These are phyloP conservation scores for Silybum marianum DNA, from an alignment of 129 eudicot genomes.

Conservation along the genomic window DNA sequence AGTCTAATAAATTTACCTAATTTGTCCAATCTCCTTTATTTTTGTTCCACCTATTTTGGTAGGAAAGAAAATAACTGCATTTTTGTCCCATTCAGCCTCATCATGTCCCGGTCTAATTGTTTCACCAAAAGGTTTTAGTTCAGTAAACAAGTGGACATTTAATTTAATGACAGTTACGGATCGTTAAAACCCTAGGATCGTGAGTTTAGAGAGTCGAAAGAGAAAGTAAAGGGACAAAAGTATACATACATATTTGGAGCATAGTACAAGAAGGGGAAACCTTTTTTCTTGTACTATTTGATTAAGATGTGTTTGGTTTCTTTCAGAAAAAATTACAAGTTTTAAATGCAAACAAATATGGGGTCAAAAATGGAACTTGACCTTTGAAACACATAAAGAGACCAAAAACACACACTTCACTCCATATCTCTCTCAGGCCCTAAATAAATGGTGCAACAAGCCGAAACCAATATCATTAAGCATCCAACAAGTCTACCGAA, in stretches of 20 bases:
- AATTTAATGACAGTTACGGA: not conserved
- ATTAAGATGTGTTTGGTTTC: conserved; percentile 15
- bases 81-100: not conserved
- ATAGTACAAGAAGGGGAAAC: not conserved
- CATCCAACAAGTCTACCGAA: conserved; percentile 51
- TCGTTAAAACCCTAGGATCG: not conserved
- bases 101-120: not conserved
- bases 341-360: not conserved
- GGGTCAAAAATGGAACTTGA: conserved; percentile 1
- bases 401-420: conserved; percentile 14
- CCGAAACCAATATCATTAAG: conserved; percentile 39
- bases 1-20: not conserved
- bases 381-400: conserved; percentile 5
- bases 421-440: conserved; percentile 58
- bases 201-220: not conserved
- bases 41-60: not conserved
- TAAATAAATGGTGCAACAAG: conserved; percentile 43
- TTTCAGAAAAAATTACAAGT: not conserved
- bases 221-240: conserved; percentile 1
- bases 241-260: not conserved
- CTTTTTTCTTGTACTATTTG: not conserved
- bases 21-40: not conserved
- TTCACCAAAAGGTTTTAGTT: not conserved
- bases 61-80: not conserved
- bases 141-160: not conserved